phyloP scores from a whole-genome alignment of 345 rosid genomes.

The Viola odorata region DNA sequence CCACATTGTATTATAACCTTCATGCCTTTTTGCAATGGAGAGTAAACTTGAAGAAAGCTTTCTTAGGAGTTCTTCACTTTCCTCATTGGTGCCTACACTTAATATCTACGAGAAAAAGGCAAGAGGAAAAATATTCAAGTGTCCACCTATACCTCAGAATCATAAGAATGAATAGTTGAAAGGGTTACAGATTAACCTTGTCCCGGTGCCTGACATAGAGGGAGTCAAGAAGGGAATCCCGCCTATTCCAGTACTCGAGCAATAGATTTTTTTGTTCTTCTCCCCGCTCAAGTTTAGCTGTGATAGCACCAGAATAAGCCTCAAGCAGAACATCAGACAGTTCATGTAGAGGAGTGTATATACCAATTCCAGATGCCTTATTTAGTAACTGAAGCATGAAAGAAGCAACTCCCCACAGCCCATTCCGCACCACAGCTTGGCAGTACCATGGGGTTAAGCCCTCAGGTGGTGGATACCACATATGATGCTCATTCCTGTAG shows the following conservation, averaged over 20 bases:
- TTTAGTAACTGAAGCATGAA: conserved; percentile 61
- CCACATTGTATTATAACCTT: conserved; percentile 78
- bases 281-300: conserved; percentile 60
- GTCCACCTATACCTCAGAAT: conserved; percentile 2
- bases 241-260: conserved; percentile 69
- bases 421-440: conserved; percentile 60
- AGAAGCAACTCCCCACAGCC: conserved; percentile 74
- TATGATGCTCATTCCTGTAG: conserved; percentile 67
- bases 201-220: conserved; percentile 45
- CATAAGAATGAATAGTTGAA: conserved; percentile 6
- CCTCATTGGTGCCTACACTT: conserved; percentile 34
- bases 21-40: conserved; percentile 68
- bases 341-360: conserved; percentile 50
- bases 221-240: conserved; percentile 62
- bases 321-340: conserved; percentile 72
- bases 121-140: conserved; percentile 12
- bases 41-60: conserved; percentile 66
- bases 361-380: conserved; percentile 47
- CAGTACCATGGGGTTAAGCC: conserved; percentile 81
- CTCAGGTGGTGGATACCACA: conserved; percentile 94
- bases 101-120: conserved; percentile 34
- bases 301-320: conserved; percentile 57
- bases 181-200: conserved; percentile 42
- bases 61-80: conserved; percentile 44
- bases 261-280: conserved; percentile 63